Evolutionary conservation across 371 early-diverging fungal genomes (phyloP).

Genomic region (Encephalitozoon hellem): DNA sequence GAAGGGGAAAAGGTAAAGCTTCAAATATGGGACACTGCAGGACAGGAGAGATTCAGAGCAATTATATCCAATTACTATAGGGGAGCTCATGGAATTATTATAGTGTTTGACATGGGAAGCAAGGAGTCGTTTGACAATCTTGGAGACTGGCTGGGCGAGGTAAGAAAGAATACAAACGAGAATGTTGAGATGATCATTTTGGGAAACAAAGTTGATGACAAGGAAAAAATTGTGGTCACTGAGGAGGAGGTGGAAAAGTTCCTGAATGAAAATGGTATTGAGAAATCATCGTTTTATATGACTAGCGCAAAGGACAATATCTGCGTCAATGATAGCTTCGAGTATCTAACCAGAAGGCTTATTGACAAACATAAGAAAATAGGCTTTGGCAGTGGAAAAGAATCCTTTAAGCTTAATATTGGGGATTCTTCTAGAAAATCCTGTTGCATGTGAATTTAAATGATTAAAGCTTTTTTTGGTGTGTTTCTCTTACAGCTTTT

Average conservation of each 20-base stretch:
- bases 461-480: neutral
- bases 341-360: conserved; percentile 25
- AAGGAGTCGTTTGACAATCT: conserved; percentile 87
- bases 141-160: conserved; percentile 91
- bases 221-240: conserved; percentile 69
- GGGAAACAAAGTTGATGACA: conserved; percentile 92
- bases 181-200: conserved; percentile 90
- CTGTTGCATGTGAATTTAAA: conserved; percentile 16
- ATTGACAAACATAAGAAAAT: conserved; percentile 20
- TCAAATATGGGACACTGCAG: conserved; percentile 98
- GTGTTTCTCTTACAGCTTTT: neutral
- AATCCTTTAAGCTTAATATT: neutral
- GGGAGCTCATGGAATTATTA: conserved; percentile 85
- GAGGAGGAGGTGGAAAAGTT: conserved; percentile 62
- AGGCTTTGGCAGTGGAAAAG: neutral
- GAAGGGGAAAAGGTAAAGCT: conserved; percentile 82
- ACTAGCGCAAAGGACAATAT: conserved; percentile 56
- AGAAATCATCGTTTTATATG: conserved; percentile 29
- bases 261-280: conserved; percentile 32
- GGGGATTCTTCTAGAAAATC: neutral
- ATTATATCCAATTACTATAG: conserved; percentile 75
- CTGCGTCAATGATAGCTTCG: conserved; percentile 41
- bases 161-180: conserved; percentile 79
- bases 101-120: conserved; percentile 96
- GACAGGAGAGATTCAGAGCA: conserved; percentile 97